These are phyloP conservation scores for Boletellus emodensis DNA, from an alignment of 768 basidiomycete species.

Conservation along the genomic window DNA sequence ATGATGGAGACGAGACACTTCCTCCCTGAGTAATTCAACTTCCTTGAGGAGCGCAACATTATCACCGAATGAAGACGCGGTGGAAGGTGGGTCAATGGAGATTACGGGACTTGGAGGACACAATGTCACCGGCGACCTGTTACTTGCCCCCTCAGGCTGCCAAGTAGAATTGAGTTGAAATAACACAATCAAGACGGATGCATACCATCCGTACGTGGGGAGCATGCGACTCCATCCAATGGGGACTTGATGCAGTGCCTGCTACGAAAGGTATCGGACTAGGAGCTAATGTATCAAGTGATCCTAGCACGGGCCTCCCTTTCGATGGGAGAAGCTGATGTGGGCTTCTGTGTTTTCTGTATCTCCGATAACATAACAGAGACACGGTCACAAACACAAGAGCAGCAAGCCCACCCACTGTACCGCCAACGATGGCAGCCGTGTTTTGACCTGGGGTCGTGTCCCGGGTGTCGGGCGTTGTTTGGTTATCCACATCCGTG, in stretches of 20 bases:
- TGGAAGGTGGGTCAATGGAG: conserved; percentile 1
- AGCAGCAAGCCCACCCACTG: neutral
- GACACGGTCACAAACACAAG: neutral
- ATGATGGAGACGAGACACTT: conserved; percentile 9
- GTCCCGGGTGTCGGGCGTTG: neutral
- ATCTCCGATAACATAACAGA: conserved; percentile 5
- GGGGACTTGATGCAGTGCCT: neutral
- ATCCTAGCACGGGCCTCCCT: neutral
- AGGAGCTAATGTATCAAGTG: neutral
- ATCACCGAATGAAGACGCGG: neutral
- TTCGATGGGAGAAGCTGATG: neutral
- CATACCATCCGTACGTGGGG: neutral
- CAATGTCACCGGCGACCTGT: neutral
- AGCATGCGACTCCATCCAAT: neutral
- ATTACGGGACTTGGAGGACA: neutral
- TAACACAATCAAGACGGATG: neutral
- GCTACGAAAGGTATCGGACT: neutral
- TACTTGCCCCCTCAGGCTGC: neutral
- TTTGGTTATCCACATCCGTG: neutral
- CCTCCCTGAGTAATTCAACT: conserved; percentile 5
- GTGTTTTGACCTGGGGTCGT: neutral
- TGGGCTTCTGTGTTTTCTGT: neutral
- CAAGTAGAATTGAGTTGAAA: neutral
- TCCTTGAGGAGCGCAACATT: neutral
- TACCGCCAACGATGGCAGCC: conserved; percentile 7